phyloP scores from a whole-genome alignment of 148 eudicot genomes.

The Simmondsia chinensis region DNA sequence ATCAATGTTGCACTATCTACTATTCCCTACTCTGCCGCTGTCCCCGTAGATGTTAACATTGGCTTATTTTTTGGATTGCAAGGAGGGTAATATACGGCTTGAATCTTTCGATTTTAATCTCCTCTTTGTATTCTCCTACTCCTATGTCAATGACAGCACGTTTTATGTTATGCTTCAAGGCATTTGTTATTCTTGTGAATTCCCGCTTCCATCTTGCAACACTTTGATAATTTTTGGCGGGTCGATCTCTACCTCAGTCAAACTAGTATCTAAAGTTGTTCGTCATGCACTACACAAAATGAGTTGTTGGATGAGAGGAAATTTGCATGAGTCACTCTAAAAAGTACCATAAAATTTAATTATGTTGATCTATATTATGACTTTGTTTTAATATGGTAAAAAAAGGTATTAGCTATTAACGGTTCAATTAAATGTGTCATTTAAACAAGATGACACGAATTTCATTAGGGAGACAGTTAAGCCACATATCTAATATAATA shows the following conservation, averaged over 20 bases:
- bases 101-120: conserved; percentile 26
- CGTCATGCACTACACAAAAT: conserved; percentile 12
- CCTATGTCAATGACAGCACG: conserved; percentile 47
- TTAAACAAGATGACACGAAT: too few species aligned
- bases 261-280: conserved; percentile 24
- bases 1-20: conserved; percentile 55
- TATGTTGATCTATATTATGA: too few species aligned
- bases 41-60: conserved; percentile 30
- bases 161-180: conserved; percentile 38
- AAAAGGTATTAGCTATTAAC: too few species aligned
- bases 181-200: conserved; percentile 47
- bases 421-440: too few species aligned
- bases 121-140: conserved; percentile 53
- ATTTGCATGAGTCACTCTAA: too few species aligned
- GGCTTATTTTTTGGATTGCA: conserved; percentile 38
- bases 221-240: conserved; percentile 26
- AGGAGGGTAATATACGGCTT: conserved; percentile 47
- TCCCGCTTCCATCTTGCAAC: conserved; percentile 32
- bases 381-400: too few species aligned
- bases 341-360: too few species aligned
- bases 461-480: too few species aligned
- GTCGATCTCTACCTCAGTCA: conserved; percentile 41
- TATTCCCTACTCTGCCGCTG: conserved; percentile 38
- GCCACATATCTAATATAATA: too few species aligned
- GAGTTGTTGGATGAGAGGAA: too few species aligned